phyloP scores from a whole-genome alignment of 2,329 filamentous ascomycete genomes.

The Phyllosticta citribraziliensis region DNA sequence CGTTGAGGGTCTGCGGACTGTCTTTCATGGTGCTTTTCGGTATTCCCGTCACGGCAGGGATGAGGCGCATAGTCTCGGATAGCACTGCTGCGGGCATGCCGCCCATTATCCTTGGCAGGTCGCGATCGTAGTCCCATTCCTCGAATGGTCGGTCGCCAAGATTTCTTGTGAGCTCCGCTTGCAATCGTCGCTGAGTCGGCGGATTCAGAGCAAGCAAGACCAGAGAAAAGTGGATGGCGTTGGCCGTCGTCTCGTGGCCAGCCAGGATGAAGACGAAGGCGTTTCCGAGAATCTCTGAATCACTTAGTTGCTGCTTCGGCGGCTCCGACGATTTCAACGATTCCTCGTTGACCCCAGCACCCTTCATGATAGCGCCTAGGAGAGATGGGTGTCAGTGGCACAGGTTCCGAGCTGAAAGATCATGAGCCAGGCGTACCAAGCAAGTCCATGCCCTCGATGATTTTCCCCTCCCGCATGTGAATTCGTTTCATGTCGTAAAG shows the following conservation, averaged over 20 bases:
- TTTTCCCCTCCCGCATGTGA: slow-evolving; percentile 28
- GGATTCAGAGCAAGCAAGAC: slow-evolving; percentile 58
- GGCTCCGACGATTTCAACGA: slow-evolving; percentile 13
- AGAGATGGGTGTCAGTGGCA: slow-evolving; percentile 32
- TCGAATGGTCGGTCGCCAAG: slow-evolving; percentile 48
- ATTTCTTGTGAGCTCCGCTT: slow-evolving; percentile 58
- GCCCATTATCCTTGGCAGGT: slow-evolving; percentile 55
- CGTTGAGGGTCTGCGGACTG: slow-evolving; percentile 44
- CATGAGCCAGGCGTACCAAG: slow-evolving; percentile 29
- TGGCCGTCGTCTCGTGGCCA: slow-evolving; percentile 73
- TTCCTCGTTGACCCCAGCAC: slow-evolving; percentile 21
- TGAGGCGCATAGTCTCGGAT: slow-evolving; percentile 65
- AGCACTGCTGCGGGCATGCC: slow-evolving; percentile 65
- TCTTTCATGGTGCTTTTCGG: slow-evolving; percentile 50
- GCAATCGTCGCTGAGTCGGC: slow-evolving; percentile 53
- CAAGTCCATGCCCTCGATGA: slow-evolving; percentile 43
- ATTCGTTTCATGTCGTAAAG: slow-evolving; percentile 53
- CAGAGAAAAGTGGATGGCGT: slow-evolving; percentile 61
- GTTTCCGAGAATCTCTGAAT: slow-evolving; percentile 62
- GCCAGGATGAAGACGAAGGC: slow-evolving; percentile 56
- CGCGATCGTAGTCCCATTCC: slow-evolving; percentile 61
- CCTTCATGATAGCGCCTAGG: slow-evolving; percentile 23
- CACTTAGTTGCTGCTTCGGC: slow-evolving; percentile 36
- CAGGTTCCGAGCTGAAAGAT: background rate
- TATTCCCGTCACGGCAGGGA: slow-evolving; percentile 61